Evolutionary conservation across 2,329 filamentous ascomycete genomes (phyloP).

Genomic region (Aureobasidium pullulans): DNA sequence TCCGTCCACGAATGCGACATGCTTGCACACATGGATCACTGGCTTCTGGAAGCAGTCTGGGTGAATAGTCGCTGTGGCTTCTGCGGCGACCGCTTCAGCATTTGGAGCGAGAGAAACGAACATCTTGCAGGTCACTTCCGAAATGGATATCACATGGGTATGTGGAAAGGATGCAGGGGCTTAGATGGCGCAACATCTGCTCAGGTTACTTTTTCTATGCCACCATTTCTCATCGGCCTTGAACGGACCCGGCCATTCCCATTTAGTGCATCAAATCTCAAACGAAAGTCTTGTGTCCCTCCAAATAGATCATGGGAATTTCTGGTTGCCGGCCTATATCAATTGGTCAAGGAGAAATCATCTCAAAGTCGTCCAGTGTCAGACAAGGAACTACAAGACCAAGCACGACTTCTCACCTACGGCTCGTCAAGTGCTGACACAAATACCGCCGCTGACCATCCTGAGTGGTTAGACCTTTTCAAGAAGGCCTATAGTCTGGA

Average conservation of each 20-base stretch:
- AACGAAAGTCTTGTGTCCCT: background rate
- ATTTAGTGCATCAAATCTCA: constrained; percentile 32
- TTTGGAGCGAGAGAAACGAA: constrained; percentile 45
- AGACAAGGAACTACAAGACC: background rate
- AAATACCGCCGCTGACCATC: constrained; percentile 33
- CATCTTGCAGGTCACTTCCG: constrained; percentile 50
- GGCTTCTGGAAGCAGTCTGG: constrained; percentile 49
- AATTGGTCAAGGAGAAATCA: background rate
- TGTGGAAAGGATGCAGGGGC: constrained; percentile 50
- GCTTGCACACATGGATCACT: constrained; percentile 56
- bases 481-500: constrained; percentile 41
- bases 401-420: constrained; percentile 23
- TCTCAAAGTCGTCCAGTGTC: background rate
- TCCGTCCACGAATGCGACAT: constrained; percentile 56
- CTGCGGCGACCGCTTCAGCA: constrained; percentile 40
- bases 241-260: constrained; percentile 39
- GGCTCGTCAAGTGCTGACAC: constrained; percentile 43
- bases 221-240: constrained; percentile 43
- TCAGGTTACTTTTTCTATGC: constrained; percentile 45
- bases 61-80: constrained; percentile 51
- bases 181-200: constrained; percentile 41
- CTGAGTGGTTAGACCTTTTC: constrained; percentile 42
- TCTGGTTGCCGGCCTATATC: background rate
- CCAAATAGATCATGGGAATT: background rate
- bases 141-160: constrained; percentile 43